Percentiles rank a stretch among this genome's conserved stretches.
Evolutionary conservation across 495 filamentous ascomycete species (phyloP).

Genomic region (Aeminium ludgeri): DNA sequence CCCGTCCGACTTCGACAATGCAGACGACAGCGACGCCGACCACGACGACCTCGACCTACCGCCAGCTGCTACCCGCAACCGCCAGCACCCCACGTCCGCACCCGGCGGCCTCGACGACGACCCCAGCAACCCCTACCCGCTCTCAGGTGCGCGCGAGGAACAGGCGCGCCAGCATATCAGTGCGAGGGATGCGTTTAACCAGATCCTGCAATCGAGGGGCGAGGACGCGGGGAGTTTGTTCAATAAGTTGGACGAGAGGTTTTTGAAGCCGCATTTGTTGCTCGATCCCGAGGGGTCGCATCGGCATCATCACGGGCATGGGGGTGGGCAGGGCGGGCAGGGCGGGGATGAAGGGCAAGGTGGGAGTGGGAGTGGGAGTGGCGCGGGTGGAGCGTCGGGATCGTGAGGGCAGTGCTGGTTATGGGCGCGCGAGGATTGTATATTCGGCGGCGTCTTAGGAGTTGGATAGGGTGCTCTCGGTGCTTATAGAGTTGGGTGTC

Average conservation of each 20-base stretch:
- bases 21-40: slow-evolving; percentile 39
- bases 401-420: too few species aligned
- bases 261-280: slow-evolving; percentile 83
- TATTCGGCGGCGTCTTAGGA: too few species aligned
- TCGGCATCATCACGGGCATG: too few species aligned
- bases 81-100: slow-evolving; percentile 15
- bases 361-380: neutral
- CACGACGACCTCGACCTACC: slow-evolving; percentile 34
- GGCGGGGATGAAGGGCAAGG: slow-evolving; percentile 1
- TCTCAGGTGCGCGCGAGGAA: slow-evolving; percentile 14
- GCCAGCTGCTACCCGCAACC: slow-evolving; percentile 20
- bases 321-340: too few species aligned
- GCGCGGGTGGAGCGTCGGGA: too few species aligned
- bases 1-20: slow-evolving; percentile 38
- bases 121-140: slow-evolving; percentile 19
- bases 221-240: slow-evolving; percentile 90
- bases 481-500: too few species aligned
- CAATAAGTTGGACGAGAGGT: slow-evolving; percentile 84
- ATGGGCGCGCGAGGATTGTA: too few species aligned
- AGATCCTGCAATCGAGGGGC: slow-evolving; percentile 53
- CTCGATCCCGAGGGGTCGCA: slow-evolving; percentile 57
- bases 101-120: slow-evolving; percentile 13
- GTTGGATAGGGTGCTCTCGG: too few species aligned
- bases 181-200: slow-evolving; percentile 51
- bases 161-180: slow-evolving; percentile 20